Evolutionary conservation across 331 rosid species (phyloP), one percentile per base, ranked within the genome.

Genomic region (Acacia pycnantha): DNA sequence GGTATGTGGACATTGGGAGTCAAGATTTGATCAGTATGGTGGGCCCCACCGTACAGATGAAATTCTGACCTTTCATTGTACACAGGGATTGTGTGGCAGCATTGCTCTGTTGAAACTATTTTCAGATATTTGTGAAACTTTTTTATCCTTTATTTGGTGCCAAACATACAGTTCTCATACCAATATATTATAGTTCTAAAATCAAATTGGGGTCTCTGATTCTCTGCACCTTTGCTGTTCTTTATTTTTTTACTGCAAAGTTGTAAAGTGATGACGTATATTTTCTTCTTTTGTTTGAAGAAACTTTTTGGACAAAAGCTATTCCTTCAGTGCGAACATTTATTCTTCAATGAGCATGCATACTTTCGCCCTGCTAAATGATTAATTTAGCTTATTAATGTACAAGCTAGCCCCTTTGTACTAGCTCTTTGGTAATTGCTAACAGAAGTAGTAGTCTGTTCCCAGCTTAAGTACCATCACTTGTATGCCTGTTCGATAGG

Each of bases 401-500:
- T 27, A n/a, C 26, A 50, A 16, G 77, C 43, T 11, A 73, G 46
- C 44, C 16, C 6, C 8, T 48, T 18, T 48, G 62, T 56, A n/a
- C 14, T 56, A n/a, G 37, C 13, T 44, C 71, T 78, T 35, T 71
- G 41, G 40, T 50, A 54, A n/a, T 44, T 46, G 58, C 58, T 58
- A 46, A 15, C 65, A 70, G 29, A 56, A 79, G 71, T 46, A 77
- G 40, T 78, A 21, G 66, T 50, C 75, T 43, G 79, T 64, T 66
- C 37, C 67, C 56, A 77, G 72, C 65, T 80, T 26, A 66, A 77
- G 79, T n/a, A 53, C 76, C 67, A 47, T 79, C 73, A 73, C 62
- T 77, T 82, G 27, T 78, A 56, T 81, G 66, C 72, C 27, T 70
- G 77, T 78, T 89, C 73, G 53, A 82, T 86, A 95, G 98, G 93